Conservation (phyloP, 805 yeast genomes). For the Helenozyma baotianmanensis region DNA sequence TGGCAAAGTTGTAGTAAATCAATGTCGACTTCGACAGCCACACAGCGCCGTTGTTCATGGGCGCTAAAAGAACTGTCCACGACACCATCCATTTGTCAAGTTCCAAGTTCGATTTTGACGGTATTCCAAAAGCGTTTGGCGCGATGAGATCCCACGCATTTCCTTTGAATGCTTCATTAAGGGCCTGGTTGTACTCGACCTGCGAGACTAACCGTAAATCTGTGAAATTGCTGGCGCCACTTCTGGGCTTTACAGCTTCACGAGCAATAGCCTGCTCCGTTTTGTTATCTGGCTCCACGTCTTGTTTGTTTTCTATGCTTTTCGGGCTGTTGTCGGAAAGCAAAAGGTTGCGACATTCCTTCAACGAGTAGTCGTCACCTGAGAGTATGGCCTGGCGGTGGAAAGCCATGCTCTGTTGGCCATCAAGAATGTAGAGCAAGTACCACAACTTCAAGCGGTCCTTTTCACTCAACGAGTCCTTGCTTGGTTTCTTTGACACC, state of each 20-base stretch:
- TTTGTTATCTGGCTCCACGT: not conserved
- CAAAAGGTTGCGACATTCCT: conserved; percentile 38
- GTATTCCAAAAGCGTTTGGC: conserved; percentile 62
- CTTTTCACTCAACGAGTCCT: conserved; percentile 8
- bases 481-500: not conserved
- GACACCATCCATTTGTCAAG: conserved; percentile 77
- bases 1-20: conserved; percentile 69
- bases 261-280: not conserved
- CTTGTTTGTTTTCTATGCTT: not conserved
- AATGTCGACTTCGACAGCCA: conserved; percentile 71
- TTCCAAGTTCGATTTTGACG: conserved; percentile 62
- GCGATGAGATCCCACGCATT: conserved; percentile 57
- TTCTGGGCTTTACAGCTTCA: not conserved
- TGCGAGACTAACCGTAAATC: conserved; percentile 63
- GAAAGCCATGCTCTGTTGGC: conserved; percentile 61
- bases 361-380: conserved; percentile 41
- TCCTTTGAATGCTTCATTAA: conserved; percentile 51
- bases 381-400: conserved; percentile 55
- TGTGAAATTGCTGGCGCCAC: conserved; percentile 18
- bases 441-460: conserved; percentile 63
- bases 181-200: conserved; percentile 63
- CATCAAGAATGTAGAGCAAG: conserved; percentile 58
- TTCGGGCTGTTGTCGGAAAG: conserved; percentile 8
- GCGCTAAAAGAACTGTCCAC: conserved; percentile 67
- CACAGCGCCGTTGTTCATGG: conserved; percentile 47